Evolutionary conservation across 2,329 filamentous ascomycete species (phyloP).

Genomic region (Coleophoma eucalyptorum): DNA sequence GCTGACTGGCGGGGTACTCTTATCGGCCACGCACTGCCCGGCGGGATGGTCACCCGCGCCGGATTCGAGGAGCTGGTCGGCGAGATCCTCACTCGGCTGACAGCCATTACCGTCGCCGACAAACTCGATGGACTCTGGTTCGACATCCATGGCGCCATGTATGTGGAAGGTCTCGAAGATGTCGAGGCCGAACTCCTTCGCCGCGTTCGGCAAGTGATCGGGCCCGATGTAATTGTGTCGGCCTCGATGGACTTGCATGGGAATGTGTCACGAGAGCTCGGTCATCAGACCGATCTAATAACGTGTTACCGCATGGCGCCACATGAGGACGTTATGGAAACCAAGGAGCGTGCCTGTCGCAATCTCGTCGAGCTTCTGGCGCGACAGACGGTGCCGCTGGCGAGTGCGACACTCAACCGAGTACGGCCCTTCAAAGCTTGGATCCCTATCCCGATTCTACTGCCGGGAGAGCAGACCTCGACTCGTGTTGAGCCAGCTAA

Average conservation of each 20-base stretch:
- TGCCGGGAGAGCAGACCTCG: slow-evolving; percentile 52
- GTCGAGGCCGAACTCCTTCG: slow-evolving; percentile 42
- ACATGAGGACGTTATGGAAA: slow-evolving; percentile 45
- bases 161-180: slow-evolving; percentile 45
- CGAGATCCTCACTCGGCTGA: slow-evolving; percentile 38
- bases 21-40: slow-evolving; percentile 47
- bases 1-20: slow-evolving; percentile 47
- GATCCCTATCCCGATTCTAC: slow-evolving; percentile 45
- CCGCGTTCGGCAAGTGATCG: slow-evolving; percentile 40
- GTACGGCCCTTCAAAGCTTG: slow-evolving; percentile 46
- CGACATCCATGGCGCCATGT: slow-evolving; percentile 54
- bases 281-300: slow-evolving; percentile 45
- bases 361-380: slow-evolving; percentile 40
- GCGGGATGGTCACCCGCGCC: slow-evolving; percentile 40
- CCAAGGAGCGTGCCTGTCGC: slow-evolving; percentile 45
- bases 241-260: slow-evolving; percentile 54
- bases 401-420: neutral
- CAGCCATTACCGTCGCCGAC: slow-evolving; percentile 25
- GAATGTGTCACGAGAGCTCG: slow-evolving; percentile 45
- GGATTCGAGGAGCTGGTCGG: slow-evolving; percentile 40
- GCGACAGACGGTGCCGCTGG: no score
- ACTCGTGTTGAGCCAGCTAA: slow-evolving; percentile 48
- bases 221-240: slow-evolving; percentile 41
- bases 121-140: slow-evolving; percentile 47
- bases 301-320: slow-evolving; percentile 45